Evolutionary conservation across 2,329 filamentous ascomycete species (phyloP).

Genomic region (Corynespora cassiicola): DNA sequence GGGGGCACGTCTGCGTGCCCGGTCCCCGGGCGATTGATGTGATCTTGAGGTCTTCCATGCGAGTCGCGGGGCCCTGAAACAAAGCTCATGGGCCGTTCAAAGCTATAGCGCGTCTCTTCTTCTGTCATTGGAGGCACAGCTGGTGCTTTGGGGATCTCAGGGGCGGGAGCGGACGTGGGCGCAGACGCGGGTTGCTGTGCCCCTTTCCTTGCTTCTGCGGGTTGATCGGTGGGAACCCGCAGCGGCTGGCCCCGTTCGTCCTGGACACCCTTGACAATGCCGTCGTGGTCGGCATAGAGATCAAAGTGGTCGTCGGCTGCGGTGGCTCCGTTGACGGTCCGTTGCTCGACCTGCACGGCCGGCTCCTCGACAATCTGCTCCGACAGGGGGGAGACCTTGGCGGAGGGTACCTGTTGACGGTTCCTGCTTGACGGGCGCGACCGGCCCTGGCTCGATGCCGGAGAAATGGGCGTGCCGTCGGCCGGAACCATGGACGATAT

Average conservation of each 20-base stretch:
- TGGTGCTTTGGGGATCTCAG: slow-evolving; percentile 6
- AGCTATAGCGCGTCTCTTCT: slow-evolving; percentile 36
- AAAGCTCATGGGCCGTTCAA: slow-evolving; percentile 46
- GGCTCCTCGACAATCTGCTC: slow-evolving; percentile 31
- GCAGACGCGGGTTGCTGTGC: slow-evolving; percentile 8
- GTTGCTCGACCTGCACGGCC: slow-evolving; percentile 12
- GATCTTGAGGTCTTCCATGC: slow-evolving; percentile 42
- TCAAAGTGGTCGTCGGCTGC: slow-evolving; percentile 37
- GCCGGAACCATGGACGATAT: slow-evolving; percentile 45
- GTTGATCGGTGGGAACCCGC: slow-evolving; percentile 22
- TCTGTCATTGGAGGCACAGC: too few species aligned
- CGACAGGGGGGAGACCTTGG: slow-evolving; percentile 21
- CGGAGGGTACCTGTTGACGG: slow-evolving; percentile 30
- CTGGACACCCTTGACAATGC: slow-evolving; percentile 41
- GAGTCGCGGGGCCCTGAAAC: slow-evolving; percentile 40
- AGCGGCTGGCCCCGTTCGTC: slow-evolving; percentile 38
- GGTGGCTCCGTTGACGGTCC: slow-evolving; percentile 20
- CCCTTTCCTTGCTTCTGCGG: slow-evolving; percentile 5
- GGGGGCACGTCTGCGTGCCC: slow-evolving; percentile 7
- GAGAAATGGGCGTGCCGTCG: slow-evolving; percentile 34
- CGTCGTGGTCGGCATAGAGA: slow-evolving; percentile 45
- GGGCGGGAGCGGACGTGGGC: slow-evolving; percentile 2
- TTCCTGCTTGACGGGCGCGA: slow-evolving; percentile 39
- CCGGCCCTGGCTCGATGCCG: slow-evolving; percentile 31
- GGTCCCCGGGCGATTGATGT: slow-evolving; percentile 33